Conservation (phyloP, 2,329 filamentous ascomycete genomes). For the Claviceps digitariae region DNA sequence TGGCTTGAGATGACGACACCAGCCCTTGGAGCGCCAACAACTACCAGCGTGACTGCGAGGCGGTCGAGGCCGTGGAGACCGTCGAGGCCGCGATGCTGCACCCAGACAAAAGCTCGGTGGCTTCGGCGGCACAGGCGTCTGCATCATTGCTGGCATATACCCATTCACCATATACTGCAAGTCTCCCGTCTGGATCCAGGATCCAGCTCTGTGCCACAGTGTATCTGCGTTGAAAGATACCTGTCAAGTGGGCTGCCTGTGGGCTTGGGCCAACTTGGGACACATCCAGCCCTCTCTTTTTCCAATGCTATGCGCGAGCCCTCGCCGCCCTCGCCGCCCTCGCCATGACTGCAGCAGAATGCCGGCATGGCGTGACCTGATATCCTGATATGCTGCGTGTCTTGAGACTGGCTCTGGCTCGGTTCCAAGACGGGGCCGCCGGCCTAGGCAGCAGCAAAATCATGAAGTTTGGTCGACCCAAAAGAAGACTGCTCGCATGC, state of each 20-base stretch:
- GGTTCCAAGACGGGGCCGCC: not conserved
- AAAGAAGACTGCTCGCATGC: not conserved
- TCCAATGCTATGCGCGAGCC: not conserved
- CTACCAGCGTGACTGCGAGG: not conserved
- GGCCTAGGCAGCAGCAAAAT: not conserved
- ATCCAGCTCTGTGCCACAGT: not conserved
- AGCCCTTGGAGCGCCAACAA: not conserved
- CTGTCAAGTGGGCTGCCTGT: not conserved
- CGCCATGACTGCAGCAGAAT: not conserved
- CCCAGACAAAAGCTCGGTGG: not conserved
- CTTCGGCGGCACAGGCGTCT: constrained; percentile 2
- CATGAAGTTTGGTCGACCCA: not conserved
- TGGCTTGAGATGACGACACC: not conserved
- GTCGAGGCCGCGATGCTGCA: not conserved
- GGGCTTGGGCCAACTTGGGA: not conserved
- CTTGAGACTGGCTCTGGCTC: not conserved
- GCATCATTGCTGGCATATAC: no score
- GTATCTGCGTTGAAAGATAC: not conserved
- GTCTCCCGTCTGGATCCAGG: no score
- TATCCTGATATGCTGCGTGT: not conserved
- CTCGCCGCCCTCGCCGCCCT: not conserved
- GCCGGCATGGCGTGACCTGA: not conserved
- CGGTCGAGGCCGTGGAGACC: not conserved
- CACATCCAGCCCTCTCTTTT: not conserved
- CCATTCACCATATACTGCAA: no score